A percentile compares a stretch with the other conserved stretches of the same genome.
These are phyloP conservation scores for Lentinula edodes DNA, from an alignment of 768 basidiomycete genomes.

Conservation along the genomic window DNA sequence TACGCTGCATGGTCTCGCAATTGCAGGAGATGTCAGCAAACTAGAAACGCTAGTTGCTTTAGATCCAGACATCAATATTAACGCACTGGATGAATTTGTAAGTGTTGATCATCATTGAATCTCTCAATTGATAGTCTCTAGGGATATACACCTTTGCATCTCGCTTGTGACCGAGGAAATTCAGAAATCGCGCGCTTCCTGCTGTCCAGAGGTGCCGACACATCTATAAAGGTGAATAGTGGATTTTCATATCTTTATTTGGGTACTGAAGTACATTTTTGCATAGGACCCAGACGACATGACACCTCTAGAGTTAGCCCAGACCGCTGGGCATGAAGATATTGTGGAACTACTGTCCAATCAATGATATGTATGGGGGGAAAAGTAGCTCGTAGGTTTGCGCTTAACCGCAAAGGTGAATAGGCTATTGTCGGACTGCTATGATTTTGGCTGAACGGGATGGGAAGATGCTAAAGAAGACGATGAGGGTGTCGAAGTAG, in stretches of 20 bases:
- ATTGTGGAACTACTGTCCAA: slow-evolving; percentile 35
- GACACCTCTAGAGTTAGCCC: slow-evolving; percentile 55
- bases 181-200: slow-evolving; percentile 50
- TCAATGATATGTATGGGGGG: neutral
- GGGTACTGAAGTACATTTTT: slow-evolving; percentile 4
- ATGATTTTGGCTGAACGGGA: neutral
- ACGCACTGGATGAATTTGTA: slow-evolving; percentile 72
- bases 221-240: slow-evolving; percentile 49
- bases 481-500: neutral
- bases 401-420: neutral
- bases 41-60: slow-evolving; percentile 39
- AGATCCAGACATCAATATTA: slow-evolving; percentile 40
- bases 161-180: slow-evolving; percentile 82
- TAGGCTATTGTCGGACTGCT: neutral
- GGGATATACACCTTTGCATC: slow-evolving; percentile 87
- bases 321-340: slow-evolving; percentile 48
- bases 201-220: slow-evolving; percentile 60
- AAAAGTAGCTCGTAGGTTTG: neutral
- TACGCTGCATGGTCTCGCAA: slow-evolving; percentile 57
- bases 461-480: slow-evolving; percentile 12
- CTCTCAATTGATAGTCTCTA: slow-evolving; percentile 22
- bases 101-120: slow-evolving; percentile 19
- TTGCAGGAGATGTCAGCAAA: slow-evolving; percentile 45
- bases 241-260: neutral
- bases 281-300: slow-evolving; percentile 63